Base-by-base conservation (phyloP, 352 stramenopile species). In the Phytophthora pini region DNA sequence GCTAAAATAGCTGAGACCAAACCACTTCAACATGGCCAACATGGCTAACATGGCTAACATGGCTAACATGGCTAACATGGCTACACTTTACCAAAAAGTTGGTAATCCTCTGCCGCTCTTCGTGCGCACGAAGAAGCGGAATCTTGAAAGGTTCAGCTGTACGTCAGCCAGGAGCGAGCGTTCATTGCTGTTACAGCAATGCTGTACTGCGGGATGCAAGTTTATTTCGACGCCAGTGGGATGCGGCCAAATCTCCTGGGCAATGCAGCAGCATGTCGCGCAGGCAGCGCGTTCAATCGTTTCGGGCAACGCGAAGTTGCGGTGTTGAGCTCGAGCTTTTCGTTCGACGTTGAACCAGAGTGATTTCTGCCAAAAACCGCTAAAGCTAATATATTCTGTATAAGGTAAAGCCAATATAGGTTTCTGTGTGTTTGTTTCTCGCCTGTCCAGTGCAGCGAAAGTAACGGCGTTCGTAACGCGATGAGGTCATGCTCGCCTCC, bases 11-110 rank as follows among this genome's bases (percentile, higher is more conserved):
- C 10, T 20, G 7, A 50, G n/a, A 45, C 46, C 47, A 50, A 8
- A 27, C 46, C 47, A 65, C 50, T 67, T 71, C 63, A 72, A 66
- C 56, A 56, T 60, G 54, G 8, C 12, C 6, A 8, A 59, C 24
- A 71, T 74, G 59, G 57, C 64, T 72, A 64, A n/a, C n/a, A n/a
- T n/a, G n/a, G n/a, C n/a, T n/a, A n/a, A n/a, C n/a, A n/a, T n/a
- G n/a, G n/a, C n/a, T n/a, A 72, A 66, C 56, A 56, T 60, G 54
- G 8, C 12, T 3, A 8, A 59, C 24, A 71, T 74, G 59, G 57
- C 64, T 72, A 64, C 57, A 67, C 0, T 70, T 59, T 49, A 27
- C 1, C 41, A 44, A 40, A 17, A 43, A 55, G 15, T 3, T 3
- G 22, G 17, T 22, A 9, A 39, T n/a, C 36, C 59, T 70, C 62